A percentile compares a stretch with the other conserved stretches of the same genome.
Conservation (phyloP, 2,329 filamentous ascomycete genomes). For the Ophiocordyceps sinensis region DNA sequence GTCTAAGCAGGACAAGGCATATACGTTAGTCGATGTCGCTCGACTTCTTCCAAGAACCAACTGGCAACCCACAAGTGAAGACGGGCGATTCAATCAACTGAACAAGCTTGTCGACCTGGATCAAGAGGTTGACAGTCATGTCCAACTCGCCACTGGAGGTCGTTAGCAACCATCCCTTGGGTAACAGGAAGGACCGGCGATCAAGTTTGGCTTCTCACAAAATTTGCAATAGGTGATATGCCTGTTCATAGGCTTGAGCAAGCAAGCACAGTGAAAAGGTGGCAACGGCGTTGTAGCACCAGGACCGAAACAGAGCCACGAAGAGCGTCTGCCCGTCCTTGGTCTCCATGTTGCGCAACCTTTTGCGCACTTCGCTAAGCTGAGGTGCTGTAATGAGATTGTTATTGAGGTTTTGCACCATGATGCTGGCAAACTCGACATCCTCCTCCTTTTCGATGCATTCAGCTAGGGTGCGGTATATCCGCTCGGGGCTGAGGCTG, state of each 20-base stretch:
- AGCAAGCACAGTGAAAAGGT: conserved; percentile 93
- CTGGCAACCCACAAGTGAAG: conserved; percentile 64
- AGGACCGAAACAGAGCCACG: conserved; percentile 83
- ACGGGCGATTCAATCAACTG: conserved; percentile 94
- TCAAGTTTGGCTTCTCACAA: conserved; percentile 44
- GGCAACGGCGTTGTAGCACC: conserved; percentile 97
- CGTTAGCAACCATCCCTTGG: neutral
- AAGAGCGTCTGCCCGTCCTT: conserved; percentile 95
- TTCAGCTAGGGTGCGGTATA: conserved; percentile 89
- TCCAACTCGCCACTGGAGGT: conserved; percentile 69
- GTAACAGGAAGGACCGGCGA: no score
- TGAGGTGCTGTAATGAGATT: conserved; percentile 97
- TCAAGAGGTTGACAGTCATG: conserved; percentile 97
- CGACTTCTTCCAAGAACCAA: neutral
- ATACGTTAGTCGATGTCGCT: neutral
- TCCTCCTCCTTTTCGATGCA: conserved; percentile 97
- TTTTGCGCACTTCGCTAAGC: conserved; percentile 76
- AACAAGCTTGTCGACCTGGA: conserved; percentile 96
- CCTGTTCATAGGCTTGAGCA: conserved; percentile 95
- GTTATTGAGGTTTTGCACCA: conserved; percentile 98
- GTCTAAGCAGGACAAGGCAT: conserved; percentile 36
- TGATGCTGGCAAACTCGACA: conserved; percentile 96
- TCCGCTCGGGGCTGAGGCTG: conserved; percentile 83
- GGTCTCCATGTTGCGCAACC: conserved; percentile 78
- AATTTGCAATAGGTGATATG: conserved; percentile 88